Percentiles rank a stretch among this genome's conserved stretches.
Evolutionary conservation across 257 asterid genomes (phyloP).

Genomic region (Fraxinus anomala): DNA sequence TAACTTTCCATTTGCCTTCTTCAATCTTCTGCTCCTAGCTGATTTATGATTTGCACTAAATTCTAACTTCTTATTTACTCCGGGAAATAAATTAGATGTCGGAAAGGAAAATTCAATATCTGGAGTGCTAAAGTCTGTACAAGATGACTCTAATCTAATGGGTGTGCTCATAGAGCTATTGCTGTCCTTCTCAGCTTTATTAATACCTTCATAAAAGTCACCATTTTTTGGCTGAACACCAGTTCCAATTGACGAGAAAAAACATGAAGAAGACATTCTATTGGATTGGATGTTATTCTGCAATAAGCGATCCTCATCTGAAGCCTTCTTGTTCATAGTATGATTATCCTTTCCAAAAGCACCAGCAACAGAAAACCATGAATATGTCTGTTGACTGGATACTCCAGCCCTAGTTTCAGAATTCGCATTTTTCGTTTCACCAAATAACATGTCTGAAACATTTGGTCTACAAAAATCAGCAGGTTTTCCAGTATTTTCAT

Average conservation of each 20-base stretch:
- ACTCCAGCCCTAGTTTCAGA: constrained; percentile 18
- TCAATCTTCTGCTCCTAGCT: constrained; percentile 43
- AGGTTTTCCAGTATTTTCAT: constrained; percentile 14
- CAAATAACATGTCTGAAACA: constrained; percentile 14
- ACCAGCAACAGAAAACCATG: constrained; percentile 29
- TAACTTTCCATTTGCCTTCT: constrained; percentile 55
- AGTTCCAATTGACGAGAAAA: constrained; percentile 31
- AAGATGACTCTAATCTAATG: constrained; percentile 36
- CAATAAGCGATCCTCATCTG: constrained; percentile 29
- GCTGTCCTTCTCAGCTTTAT: constrained; percentile 44
- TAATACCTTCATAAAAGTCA: constrained; percentile 28
- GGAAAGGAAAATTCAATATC: constrained; percentile 46
- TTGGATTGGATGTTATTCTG: constrained; percentile 27
- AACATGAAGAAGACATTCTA: constrained; percentile 29
- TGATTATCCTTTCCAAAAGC: constrained; percentile 37
- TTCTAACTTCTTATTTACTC: constrained; percentile 37
- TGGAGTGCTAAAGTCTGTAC: constrained; percentile 41
- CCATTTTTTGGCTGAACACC: constrained; percentile 31
- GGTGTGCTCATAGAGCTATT: constrained; percentile 35
- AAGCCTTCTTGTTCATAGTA: constrained; percentile 31
- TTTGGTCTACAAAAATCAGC: constrained; percentile 18
- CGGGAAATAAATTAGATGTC: constrained; percentile 32
- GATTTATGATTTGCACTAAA: constrained; percentile 39
- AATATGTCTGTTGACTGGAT: constrained; percentile 15
- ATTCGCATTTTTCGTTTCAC: constrained; percentile 13